Percentiles rank a stretch among this genome's conserved stretches.
Evolutionary conservation across 169 alveolate species (phyloP).

Genomic region (Besnoitia besnoiti): DNA sequence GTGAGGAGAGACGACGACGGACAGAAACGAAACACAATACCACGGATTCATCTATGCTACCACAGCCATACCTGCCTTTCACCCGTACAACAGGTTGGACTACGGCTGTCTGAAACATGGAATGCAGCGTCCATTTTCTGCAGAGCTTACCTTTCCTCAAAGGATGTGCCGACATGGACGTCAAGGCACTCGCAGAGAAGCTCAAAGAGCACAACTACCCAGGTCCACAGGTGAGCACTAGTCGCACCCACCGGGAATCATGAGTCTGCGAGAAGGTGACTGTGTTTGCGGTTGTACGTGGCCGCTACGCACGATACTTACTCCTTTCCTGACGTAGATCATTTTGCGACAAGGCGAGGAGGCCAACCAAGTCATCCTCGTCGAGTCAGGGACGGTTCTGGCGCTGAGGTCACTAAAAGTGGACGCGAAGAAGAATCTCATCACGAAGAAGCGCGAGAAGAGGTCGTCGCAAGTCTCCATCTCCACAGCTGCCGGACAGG

Average conservation of each 20-base stretch:
- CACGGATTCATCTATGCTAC: too few relatives aligned
- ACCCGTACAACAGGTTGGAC: too few relatives aligned
- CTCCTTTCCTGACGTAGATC: neutral
- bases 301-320: too few relatives aligned
- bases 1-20: constrained; percentile 2
- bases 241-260: too few relatives aligned
- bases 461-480: neutral
- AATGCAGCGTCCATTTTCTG: constrained; percentile 25
- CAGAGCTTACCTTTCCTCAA: constrained; percentile 47
- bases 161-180: constrained; percentile 42
- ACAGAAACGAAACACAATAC: too few relatives aligned
- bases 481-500: neutral
- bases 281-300: too few relatives aligned
- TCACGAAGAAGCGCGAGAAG: neutral
- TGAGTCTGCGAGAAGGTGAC: too few relatives aligned
- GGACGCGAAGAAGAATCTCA: neutral
- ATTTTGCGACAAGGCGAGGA: constrained; percentile 55
- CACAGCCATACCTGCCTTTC: too few relatives aligned
- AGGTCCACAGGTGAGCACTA: constrained; percentile 25
- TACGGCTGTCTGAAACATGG: neutral
- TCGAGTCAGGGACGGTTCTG: constrained; percentile 44
- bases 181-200: constrained; percentile 47
- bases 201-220: constrained; percentile 36
- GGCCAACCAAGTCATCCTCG: constrained; percentile 46
- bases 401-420: constrained; percentile 24